Evolutionary conservation across 2,329 filamentous ascomycete species (phyloP).

Genomic region (Colletotrichum cordylinicola): DNA sequence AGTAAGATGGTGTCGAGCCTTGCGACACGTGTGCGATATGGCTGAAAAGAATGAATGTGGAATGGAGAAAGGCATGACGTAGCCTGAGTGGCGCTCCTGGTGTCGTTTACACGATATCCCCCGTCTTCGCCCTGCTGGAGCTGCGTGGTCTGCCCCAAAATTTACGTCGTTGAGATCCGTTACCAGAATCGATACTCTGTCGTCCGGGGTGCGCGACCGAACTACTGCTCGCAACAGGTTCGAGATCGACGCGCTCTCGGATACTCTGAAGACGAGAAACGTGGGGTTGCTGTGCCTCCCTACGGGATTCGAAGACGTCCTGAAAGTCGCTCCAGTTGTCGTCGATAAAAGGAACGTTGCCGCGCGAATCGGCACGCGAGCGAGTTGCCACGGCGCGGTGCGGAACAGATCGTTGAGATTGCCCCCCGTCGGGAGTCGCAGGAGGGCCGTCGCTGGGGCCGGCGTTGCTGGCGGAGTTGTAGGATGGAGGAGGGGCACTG

Average conservation of each 20-base stretch:
- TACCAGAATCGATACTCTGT: constrained; percentile 7
- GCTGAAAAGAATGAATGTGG: neutral
- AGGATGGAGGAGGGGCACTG: constrained; percentile 38
- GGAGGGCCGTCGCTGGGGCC: constrained; percentile 22
- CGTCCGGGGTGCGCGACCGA: neutral
- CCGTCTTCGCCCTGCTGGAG: neutral
- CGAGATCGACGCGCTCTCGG: constrained; percentile 14
- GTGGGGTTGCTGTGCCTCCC: constrained; percentile 37
- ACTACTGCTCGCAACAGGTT: neutral
- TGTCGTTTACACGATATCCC: constrained; percentile 7
- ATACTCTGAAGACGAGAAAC: constrained; percentile 21
- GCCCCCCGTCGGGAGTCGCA: neutral
- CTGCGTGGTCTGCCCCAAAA: constrained; percentile 16
- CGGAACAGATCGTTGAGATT: constrained; percentile 28
- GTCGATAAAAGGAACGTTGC: constrained; percentile 30
- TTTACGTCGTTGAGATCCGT: constrained; percentile 5
- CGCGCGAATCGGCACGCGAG: constrained; percentile 18
- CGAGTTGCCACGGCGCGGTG: constrained; percentile 28
- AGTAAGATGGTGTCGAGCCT: neutral
- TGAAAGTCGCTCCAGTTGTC: constrained; percentile 45
- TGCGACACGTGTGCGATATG: neutral
- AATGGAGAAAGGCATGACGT: neutral
- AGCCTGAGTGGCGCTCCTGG: neutral
- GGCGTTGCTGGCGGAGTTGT: constrained; percentile 32
- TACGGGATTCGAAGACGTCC: constrained; percentile 51